Conservation (phyloP, 192 early-diverging fungal genomes). For the Coemansia sp. region DNA sequence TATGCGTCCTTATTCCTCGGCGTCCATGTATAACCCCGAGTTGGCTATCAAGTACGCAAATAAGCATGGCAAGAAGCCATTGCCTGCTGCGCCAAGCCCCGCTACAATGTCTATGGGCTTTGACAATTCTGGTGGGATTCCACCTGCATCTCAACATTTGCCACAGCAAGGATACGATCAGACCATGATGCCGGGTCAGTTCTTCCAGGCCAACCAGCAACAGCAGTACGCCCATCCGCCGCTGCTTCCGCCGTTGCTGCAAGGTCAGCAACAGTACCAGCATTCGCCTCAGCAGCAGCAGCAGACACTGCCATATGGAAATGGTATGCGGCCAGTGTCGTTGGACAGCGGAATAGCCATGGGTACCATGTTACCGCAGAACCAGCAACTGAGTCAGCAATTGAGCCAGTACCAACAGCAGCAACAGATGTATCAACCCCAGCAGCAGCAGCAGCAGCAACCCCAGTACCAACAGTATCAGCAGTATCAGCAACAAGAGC, state of each 20-base stretch:
- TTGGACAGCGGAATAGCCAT: conserved; percentile 1
- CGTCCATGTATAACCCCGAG: conserved; percentile 47
- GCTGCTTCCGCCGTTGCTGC: background rate
- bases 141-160: background rate
- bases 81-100: conserved; percentile 33
- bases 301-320: conserved; percentile 17
- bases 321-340: conserved; percentile 14
- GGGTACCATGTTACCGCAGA: conserved; percentile 1
- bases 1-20: conserved; percentile 53
- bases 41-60: conserved; percentile 52
- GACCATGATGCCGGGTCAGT: conserved; percentile 51
- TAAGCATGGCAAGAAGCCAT: conserved; percentile 51
- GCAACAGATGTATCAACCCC: background rate
- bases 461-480: conserved; percentile 16
- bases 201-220: conserved; percentile 16
- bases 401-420: conserved; percentile 3
- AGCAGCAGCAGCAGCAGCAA: conserved; percentile 12
- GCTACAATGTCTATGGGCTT: conserved; percentile 1
- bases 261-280: conserved; percentile 12
- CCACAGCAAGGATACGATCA: conserved; percentile 28
- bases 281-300: conserved; percentile 1
- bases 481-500: conserved; percentile 29
- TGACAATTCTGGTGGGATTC: background rate
- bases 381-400: conserved; percentile 21
- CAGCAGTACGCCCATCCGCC: conserved; percentile 12